Base-by-base conservation (phyloP, 1,139 yeast species). In the Geotrichum phurueaensis region DNA sequence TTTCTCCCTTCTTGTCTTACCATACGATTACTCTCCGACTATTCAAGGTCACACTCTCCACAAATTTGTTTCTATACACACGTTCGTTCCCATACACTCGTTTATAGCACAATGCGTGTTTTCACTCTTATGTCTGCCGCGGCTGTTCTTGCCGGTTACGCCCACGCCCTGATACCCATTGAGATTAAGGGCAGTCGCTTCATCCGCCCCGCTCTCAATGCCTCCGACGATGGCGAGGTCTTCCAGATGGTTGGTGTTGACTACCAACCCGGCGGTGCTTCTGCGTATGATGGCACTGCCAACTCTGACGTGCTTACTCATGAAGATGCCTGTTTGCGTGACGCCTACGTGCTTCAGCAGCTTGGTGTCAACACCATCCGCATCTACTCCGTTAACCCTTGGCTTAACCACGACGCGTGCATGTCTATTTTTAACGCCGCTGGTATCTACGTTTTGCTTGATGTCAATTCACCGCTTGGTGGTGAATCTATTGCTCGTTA, bases 381-480 rank as follows among this genome's bases (percentile, higher is more conserved):
- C 64, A 87, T 94, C 15, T 94, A 94, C 70, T 86, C 97, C 0
- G 81, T 94, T 51, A 89, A 90, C 67, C 89, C 97, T 2, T 84
- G 85, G 62, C 76, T 90, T 62, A 81, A 91, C 71, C 99, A 94
- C 73, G 96, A 92, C 68, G 81, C 80, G 61, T 94, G 99, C 71
- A 94, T 94, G 98, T 82, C 96, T 0, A 75, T 92, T 76, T 79
- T 94, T 61, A 97, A 97, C 3, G 79, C 86, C 7, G 96, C 97
- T 0, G 98, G 98, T 0, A 92, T 94, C 47, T 94, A 94, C 71
- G 80, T 94, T 60, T 86, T 94, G 43, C 78, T 94, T 49, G 99
- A 94, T 73, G 96, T 94, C 48, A 92, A 91, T 72, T 87, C 97
- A 0, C 97, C 98, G 0, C 73, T 86, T 58, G 82, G 80, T 20